phyloP scores from a whole-genome alignment of 1,284 basidiomycete genomes.

The Mycena sp. region DNA sequence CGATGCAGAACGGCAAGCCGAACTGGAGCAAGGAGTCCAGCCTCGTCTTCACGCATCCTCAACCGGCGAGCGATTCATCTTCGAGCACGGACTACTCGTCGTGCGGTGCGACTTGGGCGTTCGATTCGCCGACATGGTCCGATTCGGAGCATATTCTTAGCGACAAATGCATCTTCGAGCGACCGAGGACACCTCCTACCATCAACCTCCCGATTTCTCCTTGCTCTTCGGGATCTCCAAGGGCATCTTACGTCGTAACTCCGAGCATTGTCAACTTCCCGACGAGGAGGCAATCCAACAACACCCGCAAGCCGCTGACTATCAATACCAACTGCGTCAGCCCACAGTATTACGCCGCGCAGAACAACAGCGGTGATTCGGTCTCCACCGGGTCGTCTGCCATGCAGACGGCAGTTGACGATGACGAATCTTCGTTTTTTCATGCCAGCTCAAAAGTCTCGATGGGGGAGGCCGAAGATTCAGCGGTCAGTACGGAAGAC shows the following conservation, averaged over 20 bases:
- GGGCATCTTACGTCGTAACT: constrained; percentile 18
- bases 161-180: constrained; percentile 36
- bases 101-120: constrained; percentile 37
- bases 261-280: constrained; percentile 41
- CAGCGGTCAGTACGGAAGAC: constrained; percentile 50
- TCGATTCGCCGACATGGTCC: constrained; percentile 36
- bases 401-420: constrained; percentile 77
- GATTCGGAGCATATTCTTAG: constrained; percentile 25
- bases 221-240: constrained; percentile 38
- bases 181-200: constrained; percentile 48
- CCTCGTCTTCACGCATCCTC: constrained; percentile 65
- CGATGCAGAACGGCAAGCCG: constrained; percentile 43
- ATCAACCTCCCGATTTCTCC: constrained; percentile 61
- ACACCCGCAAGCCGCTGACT: constrained; percentile 56
- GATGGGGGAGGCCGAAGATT: constrained; percentile 51
- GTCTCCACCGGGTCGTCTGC: constrained; percentile 62
- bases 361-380: constrained; percentile 55
- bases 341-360: constrained; percentile 62
- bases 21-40: constrained; percentile 76
- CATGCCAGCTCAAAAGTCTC: constrained; percentile 56
- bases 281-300: constrained; percentile 42
- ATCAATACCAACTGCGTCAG: constrained; percentile 67
- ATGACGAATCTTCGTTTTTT: constrained; percentile 63
- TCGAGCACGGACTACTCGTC: constrained; percentile 36
- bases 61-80: constrained; percentile 42